phyloP scores from a whole-genome alignment of 805 yeast genomes.

The Metschnikowia lochheadii region DNA sequence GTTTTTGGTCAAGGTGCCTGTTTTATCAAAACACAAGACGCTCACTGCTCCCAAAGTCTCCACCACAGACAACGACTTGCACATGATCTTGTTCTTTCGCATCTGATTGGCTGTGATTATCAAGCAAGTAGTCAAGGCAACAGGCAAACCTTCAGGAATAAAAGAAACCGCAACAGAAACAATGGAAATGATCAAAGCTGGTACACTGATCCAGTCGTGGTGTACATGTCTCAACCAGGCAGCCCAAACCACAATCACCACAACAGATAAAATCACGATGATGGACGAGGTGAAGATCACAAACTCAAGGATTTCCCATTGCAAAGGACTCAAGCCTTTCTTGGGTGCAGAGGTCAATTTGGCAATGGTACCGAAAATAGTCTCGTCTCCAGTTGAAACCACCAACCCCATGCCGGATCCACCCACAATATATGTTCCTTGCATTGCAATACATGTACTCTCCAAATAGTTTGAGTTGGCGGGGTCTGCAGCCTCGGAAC shows the following conservation, averaged over 20 bases:
- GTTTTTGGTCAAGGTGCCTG: constrained; percentile 49
- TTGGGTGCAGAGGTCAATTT: constrained; percentile 38
- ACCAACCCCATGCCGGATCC: constrained; percentile 45
- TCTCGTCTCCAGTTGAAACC: constrained; percentile 41
- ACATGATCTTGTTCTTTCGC: constrained; percentile 42
- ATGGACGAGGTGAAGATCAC: constrained; percentile 24
- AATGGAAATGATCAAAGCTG: constrained; percentile 39
- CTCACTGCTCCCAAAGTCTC: constrained; percentile 58
- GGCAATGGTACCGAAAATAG: constrained; percentile 46
- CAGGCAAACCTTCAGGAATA: constrained; percentile 50
- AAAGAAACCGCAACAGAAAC: constrained; percentile 47
- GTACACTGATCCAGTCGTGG: constrained; percentile 40
- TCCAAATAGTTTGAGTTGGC: constrained; percentile 39
- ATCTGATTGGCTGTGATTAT: constrained; percentile 46
- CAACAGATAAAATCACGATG: constrained; percentile 23
- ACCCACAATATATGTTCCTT: constrained; percentile 42
- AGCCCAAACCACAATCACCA: constrained; percentile 39
- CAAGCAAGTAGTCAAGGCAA: constrained; percentile 48
- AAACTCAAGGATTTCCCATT: constrained; percentile 38
- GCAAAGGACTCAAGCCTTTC: constrained; percentile 39
- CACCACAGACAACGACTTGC: constrained; percentile 44
- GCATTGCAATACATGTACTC: constrained; percentile 40
- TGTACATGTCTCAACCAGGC: constrained; percentile 38
- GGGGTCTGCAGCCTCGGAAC: constrained; percentile 23
- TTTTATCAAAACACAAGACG: constrained; percentile 41